These are phyloP conservation scores for Penicillium sp. DNA, from an alignment of 2,329 filamentous ascomycete species.

Conservation along the genomic window DNA sequence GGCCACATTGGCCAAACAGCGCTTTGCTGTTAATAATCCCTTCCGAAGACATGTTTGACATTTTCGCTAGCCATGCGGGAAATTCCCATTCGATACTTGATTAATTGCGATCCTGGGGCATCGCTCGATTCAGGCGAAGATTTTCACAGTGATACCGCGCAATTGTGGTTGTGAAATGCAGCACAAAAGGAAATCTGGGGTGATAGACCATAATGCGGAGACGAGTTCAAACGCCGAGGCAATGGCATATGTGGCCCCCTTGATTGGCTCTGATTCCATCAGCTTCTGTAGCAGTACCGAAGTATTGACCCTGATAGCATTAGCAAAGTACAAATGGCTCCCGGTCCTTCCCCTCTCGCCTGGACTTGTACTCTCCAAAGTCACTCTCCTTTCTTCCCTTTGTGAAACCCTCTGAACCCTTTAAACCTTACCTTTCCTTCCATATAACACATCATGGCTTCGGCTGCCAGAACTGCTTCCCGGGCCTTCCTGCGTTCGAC, in stretches of 20 bases:
- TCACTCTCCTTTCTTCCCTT: constrained; percentile 7
- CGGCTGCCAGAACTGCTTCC: constrained; percentile 45
- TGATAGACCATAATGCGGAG: constrained; percentile 14
- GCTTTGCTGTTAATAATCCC: constrained; percentile 27
- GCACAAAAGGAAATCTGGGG: neutral
- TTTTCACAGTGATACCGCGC: neutral
- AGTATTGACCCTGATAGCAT: neutral
- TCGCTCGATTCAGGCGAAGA: too few relatives aligned
- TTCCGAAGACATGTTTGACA: neutral
- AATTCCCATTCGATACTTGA: too few relatives aligned
- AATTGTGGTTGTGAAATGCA: too few relatives aligned
- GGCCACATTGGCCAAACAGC: constrained; percentile 21
- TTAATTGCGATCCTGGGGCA: too few relatives aligned
- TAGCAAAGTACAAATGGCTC: constrained; percentile 11
- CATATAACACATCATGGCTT: constrained; percentile 37
- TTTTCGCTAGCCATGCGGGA: neutral
- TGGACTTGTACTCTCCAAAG: constrained; percentile 8
- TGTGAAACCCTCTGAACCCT: neutral
- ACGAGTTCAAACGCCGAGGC: constrained; percentile 13
- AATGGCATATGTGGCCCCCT: constrained; percentile 12
- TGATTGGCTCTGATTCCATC: constrained; percentile 19
- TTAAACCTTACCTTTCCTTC: neutral
- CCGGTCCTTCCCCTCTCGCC: constrained; percentile 13
- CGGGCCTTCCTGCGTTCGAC: constrained; percentile 46
- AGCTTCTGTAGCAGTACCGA: constrained; percentile 10